These are phyloP conservation scores for Hypholoma fasciculare DNA, from an alignment of 768 basidiomycete genomes.

Conservation along the genomic window DNA sequence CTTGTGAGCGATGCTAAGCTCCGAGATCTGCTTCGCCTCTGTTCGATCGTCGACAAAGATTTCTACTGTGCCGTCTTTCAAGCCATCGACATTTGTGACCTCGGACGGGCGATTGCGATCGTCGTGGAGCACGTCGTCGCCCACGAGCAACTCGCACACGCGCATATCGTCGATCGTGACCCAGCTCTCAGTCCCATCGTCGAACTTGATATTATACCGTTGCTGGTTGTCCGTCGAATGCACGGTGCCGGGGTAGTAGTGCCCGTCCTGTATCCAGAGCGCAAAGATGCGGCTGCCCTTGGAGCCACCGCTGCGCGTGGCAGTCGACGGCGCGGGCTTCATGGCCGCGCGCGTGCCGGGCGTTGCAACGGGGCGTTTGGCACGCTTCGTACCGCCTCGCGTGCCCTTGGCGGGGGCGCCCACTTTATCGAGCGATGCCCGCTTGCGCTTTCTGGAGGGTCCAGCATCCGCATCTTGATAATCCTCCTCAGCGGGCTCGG, in stretches of 20 bases:
- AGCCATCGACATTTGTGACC: constrained; percentile 30
- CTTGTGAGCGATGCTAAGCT: constrained; percentile 52
- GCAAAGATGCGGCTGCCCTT: constrained; percentile 66
- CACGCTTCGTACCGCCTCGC: constrained; percentile 16
- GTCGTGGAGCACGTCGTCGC: constrained; percentile 54
- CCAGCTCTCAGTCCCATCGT: constrained; percentile 52
- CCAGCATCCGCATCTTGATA: constrained; percentile 30
- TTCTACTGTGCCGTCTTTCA: constrained; percentile 29
- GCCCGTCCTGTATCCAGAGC: constrained; percentile 59
- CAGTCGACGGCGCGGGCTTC: constrained; percentile 37
- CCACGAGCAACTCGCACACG: constrained; percentile 43
- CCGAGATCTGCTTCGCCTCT: constrained; percentile 30
- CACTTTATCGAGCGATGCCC: constrained; percentile 23
- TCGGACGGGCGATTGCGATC: constrained; percentile 30
- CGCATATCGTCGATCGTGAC: constrained; percentile 58
- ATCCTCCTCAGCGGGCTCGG: constrained; percentile 44
- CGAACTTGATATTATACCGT: constrained; percentile 59
- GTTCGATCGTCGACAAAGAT: constrained; percentile 41
- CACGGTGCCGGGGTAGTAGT: constrained; percentile 63
- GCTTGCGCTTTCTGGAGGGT: constrained; percentile 48
- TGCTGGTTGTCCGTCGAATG: constrained; percentile 30
- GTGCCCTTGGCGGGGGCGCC: constrained; percentile 20
- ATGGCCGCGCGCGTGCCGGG: constrained; percentile 28
- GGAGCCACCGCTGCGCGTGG: constrained; percentile 16
- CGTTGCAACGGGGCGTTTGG: constrained; percentile 32